A percentile compares a stretch with the other conserved stretches of the same genome.
Evolutionary conservation across 352 stramenopile genomes (phyloP).

Genomic region (Saprolegnia diclina): DNA sequence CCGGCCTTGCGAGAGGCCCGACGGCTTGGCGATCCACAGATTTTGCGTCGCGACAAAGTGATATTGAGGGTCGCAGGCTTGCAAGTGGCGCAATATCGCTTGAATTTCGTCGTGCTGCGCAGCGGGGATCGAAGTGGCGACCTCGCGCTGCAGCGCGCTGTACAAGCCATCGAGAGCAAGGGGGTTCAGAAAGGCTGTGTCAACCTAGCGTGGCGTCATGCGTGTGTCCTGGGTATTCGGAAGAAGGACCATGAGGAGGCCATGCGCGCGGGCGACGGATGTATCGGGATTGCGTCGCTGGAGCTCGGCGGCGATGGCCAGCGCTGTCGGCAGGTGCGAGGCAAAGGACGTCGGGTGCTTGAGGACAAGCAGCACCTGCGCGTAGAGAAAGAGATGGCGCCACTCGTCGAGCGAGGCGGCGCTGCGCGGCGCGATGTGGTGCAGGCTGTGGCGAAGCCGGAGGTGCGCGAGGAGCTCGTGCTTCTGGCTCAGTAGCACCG

Average conservation of each 20-base stretch:
- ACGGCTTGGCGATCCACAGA: slow-evolving; percentile 78
- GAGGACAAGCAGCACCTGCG: slow-evolving; percentile 37
- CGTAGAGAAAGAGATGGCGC: slow-evolving; percentile 51
- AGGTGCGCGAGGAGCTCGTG: slow-evolving; percentile 30
- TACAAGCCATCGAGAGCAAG: neutral
- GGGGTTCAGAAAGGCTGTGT: neutral
- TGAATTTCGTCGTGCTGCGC: no score
- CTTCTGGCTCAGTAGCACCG: slow-evolving; percentile 61
- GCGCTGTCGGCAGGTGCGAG: neutral
- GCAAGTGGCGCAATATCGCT: slow-evolving; percentile 31
- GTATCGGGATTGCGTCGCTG: neutral
- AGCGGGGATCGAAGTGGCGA: slow-evolving; percentile 7
- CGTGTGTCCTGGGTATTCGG: neutral
- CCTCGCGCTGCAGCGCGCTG: neutral
- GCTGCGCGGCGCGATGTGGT: neutral
- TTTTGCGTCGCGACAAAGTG: slow-evolving; percentile 34
- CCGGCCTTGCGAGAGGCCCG: slow-evolving; percentile 65
- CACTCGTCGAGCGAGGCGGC: slow-evolving; percentile 37
- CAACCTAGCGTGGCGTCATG: neutral
- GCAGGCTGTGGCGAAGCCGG: slow-evolving; percentile 35
- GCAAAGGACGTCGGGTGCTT: slow-evolving; percentile 29
- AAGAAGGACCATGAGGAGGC: neutral
- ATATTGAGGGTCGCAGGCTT: slow-evolving; percentile 42
- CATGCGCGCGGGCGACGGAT: neutral
- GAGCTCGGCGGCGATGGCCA: slow-evolving; percentile 11